Conservation (phyloP, 2,329 filamentous ascomycete species). For the Exophiala aquamarina region DNA sequence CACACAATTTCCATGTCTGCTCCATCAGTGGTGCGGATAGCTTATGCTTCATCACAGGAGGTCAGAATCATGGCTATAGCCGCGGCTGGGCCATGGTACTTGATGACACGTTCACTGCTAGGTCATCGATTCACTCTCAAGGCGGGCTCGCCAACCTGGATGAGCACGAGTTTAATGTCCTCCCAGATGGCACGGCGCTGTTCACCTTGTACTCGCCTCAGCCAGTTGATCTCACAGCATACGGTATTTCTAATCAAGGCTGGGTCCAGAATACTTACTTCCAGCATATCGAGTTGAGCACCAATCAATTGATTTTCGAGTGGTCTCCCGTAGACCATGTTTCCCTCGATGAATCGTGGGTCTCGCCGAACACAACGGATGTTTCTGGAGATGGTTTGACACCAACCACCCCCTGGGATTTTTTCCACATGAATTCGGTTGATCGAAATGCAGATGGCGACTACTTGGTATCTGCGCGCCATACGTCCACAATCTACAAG, state of each 20-base stretch:
- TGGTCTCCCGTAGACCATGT: slow-evolving; percentile 60
- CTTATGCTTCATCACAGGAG: slow-evolving; percentile 53
- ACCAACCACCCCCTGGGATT: slow-evolving; percentile 46
- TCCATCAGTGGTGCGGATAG: slow-evolving; percentile 49
- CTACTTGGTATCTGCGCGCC: slow-evolving; percentile 43
- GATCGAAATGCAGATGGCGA: slow-evolving; percentile 42
- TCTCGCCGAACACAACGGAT: slow-evolving; percentile 43
- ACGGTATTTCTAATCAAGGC: slow-evolving; percentile 15
- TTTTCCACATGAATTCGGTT: slow-evolving; percentile 45
- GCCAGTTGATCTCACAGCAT: slow-evolving; percentile 14
- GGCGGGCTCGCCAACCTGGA: slow-evolving; percentile 33
- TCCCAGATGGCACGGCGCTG: slow-evolving; percentile 41
- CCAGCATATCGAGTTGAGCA: slow-evolving; percentile 54
- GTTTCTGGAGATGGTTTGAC: slow-evolving; percentile 49
- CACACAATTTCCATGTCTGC: slow-evolving; percentile 51
- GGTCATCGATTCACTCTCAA: slow-evolving; percentile 17
- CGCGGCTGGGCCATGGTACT: slow-evolving; percentile 54
- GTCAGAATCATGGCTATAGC: slow-evolving; percentile 52
- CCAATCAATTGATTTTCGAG: slow-evolving; percentile 57
- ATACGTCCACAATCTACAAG: slow-evolving; percentile 42
- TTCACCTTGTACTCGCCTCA: slow-evolving; percentile 39
- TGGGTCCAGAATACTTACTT: slow-evolving; percentile 34
- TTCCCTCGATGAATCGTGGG: slow-evolving; percentile 47
- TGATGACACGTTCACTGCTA: slow-evolving; percentile 37
- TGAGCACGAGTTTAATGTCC: slow-evolving; percentile 54